phyloP scores from a whole-genome alignment of 768 basidiomycete genomes.

The Leccinum incarnatum region DNA sequence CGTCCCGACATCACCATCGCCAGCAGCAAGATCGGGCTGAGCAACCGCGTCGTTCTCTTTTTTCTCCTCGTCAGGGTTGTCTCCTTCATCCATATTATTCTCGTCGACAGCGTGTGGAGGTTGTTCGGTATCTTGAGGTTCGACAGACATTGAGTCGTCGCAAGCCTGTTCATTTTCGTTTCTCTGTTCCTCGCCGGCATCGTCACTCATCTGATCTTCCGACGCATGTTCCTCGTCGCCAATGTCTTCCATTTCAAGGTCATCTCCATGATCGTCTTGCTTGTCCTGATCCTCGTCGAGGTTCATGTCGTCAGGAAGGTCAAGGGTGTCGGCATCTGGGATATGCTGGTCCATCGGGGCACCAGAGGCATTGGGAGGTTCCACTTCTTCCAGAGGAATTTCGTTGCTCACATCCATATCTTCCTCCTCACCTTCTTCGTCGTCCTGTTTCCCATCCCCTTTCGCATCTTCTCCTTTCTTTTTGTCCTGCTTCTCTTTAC shows the following conservation, averaged over 20 bases:
- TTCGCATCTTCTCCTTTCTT: constrained; percentile 30
- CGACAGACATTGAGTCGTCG: constrained; percentile 26
- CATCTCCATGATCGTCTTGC: constrained; percentile 26
- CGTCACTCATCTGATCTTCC: constrained; percentile 32
- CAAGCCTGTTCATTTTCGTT: constrained; percentile 8
- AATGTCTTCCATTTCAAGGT: constrained; percentile 36
- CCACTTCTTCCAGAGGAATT: constrained; percentile 44
- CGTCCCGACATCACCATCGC: constrained; percentile 23
- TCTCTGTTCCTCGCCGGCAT: constrained; percentile 2
- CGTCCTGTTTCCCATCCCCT: constrained; percentile 28
- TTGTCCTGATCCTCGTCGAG: constrained; percentile 41
- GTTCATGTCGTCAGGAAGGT: constrained; percentile 87
- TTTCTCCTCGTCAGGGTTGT: constrained; percentile 30
- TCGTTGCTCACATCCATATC: constrained; percentile 11
- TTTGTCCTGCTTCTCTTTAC: constrained; percentile 32
- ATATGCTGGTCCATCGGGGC: constrained; percentile 74
- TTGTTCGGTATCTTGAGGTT: constrained; percentile 22
- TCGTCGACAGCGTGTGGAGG: constrained; percentile 18
- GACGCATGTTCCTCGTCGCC: constrained; percentile 28
- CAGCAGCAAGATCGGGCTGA: constrained; percentile 36
- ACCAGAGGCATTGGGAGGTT: constrained; percentile 50
- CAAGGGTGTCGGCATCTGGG: constrained; percentile 77
- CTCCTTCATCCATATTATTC: constrained; percentile 19
- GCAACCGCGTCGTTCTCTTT: constrained; percentile 29
- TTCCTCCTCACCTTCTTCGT: constrained; percentile 29